Base-by-base conservation (phyloP, 2,329 filamentous ascomycete genomes). In the Pezicula carpinea region DNA sequence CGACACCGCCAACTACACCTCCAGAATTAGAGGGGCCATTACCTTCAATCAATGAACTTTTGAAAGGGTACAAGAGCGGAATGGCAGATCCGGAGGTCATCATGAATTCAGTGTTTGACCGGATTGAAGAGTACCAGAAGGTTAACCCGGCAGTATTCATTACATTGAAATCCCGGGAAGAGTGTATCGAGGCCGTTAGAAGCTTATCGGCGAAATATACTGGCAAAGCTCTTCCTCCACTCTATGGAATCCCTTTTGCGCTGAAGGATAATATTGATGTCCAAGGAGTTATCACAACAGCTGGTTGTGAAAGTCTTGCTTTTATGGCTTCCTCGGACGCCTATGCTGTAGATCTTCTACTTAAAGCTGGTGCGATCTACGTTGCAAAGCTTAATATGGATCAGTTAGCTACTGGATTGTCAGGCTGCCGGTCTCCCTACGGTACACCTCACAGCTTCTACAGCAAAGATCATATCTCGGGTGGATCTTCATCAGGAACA, bases 391-490 rank as follows among this genome's bases (percentile, higher is more conserved):
- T 69, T 11, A 77, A 76, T 54, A 69, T 83, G 45, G 80, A 84
- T 57, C 79, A 83, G 59, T 68, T 83, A 4, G 80, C 79, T 3
- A 83, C 79, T 1, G 80, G 80, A 1, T 67, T 83, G 3, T 76
- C 73, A 11, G 80, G 79, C 14, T 77, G 74, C 39, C 72, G 79
- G 21, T 80, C 76, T 2, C 76, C 79, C 0, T 81, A 76, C 51
- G 80, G 79, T 2, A 73, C 70, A 17, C 74, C 78, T 1, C 68
- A 74, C 18, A 80, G 76, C 46, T 67, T 78, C 0, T 79, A 69
- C 59, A 63, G 70, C 54, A 62, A 65, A 33, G 62, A 70, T n/a
- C 72, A 73, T 44, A 74, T 80, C 39, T 74, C 71, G 46, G 77
- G 77, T 5, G 76, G 76, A 13, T 79, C 74, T 4, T 77, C 72